Conservation (phyloP, 2,329 filamentous ascomycete genomes). For the Phialocephala subalpina region DNA sequence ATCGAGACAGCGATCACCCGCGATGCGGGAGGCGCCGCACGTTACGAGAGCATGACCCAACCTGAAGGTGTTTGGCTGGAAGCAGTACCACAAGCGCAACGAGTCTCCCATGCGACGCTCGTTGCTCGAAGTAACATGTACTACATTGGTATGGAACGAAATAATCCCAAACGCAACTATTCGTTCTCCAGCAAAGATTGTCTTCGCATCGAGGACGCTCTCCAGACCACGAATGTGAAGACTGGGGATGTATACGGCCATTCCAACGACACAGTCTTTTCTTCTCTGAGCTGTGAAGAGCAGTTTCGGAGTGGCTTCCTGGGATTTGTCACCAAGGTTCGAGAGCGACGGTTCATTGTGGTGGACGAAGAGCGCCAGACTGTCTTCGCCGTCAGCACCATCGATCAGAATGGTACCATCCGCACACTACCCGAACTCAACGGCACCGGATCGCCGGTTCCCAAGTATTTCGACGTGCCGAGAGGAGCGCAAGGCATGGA, state of each 20-base stretch:
- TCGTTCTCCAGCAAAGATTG: constrained; percentile 17
- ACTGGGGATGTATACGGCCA: constrained; percentile 18
- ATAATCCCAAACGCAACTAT: constrained; percentile 14
- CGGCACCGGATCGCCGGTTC: constrained; percentile 17
- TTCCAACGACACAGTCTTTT: constrained; percentile 20
- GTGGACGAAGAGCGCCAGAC: constrained; percentile 20
- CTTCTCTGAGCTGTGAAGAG: constrained; percentile 20
- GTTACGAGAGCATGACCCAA: constrained; percentile 17
- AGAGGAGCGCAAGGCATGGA: constrained; percentile 9
- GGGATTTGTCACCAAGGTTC: constrained; percentile 17
- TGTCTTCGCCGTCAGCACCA: constrained; percentile 15
- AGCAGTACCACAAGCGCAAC: constrained; percentile 12
- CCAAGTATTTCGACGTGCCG: constrained; percentile 20
- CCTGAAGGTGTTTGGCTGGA: constrained; percentile 19
- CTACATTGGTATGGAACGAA: constrained; percentile 19
- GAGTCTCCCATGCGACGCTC: constrained; percentile 11
- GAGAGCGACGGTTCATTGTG: constrained; percentile 10
- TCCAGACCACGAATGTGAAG: constrained; percentile 18
- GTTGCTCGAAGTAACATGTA: constrained; percentile 19
- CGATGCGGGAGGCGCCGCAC: constrained; percentile 12
- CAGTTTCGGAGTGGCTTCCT: constrained; percentile 21
- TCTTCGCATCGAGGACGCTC: constrained; percentile 9
- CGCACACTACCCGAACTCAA: constrained; percentile 7
- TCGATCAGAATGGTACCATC: constrained; percentile 20
- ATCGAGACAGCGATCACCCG: constrained; percentile 22